A percentile compares a stretch with the other conserved stretches of the same genome.
phyloP scores from a whole-genome alignment of 805 yeast genomes.

The Candida taoyuanica region DNA sequence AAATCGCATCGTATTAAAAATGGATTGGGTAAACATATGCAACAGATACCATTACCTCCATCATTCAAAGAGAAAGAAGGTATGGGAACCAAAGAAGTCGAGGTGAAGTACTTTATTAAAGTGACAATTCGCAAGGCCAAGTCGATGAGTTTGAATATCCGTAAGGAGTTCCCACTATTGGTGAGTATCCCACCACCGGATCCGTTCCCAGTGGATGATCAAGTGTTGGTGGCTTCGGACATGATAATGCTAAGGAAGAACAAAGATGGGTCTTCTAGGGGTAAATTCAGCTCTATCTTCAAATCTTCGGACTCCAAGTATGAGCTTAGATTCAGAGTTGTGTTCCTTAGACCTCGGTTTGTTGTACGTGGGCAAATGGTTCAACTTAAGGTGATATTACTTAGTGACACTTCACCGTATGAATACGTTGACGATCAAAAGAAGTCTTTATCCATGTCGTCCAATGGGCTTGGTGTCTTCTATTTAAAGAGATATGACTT shows the following conservation, averaged over 20 bases:
- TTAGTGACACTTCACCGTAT: conserved; percentile 4
- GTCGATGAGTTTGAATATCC: background rate
- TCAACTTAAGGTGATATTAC: background rate
- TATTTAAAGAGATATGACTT: conserved; percentile 2
- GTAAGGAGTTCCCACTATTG: conserved; percentile 4
- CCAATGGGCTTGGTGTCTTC: conserved; percentile 4
- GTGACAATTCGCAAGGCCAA: conserved; percentile 2
- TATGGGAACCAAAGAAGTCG: background rate
- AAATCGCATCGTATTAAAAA: background rate
- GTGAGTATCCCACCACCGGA: conserved; percentile 10
- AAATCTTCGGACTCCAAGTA: background rate
- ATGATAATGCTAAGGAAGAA: conserved; percentile 3
- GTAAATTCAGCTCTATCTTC: conserved; percentile 1
- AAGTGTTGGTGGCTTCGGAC: conserved; percentile 6
- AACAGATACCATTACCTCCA: conserved; percentile 3
- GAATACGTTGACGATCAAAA: conserved; percentile 1
- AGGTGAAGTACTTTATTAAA: conserved; percentile 7
- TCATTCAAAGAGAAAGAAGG: background rate
- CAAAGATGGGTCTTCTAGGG: conserved; percentile 2
- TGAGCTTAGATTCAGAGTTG: conserved; percentile 1
- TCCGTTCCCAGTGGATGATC: conserved; percentile 9
- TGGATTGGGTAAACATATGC: background rate
- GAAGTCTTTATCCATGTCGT: background rate
- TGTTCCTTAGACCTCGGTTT: conserved; percentile 7
- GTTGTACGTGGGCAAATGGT: conserved; percentile 2